Conservation (phyloP, 305 asterid species). For the Fraxinus latifolia region DNA sequence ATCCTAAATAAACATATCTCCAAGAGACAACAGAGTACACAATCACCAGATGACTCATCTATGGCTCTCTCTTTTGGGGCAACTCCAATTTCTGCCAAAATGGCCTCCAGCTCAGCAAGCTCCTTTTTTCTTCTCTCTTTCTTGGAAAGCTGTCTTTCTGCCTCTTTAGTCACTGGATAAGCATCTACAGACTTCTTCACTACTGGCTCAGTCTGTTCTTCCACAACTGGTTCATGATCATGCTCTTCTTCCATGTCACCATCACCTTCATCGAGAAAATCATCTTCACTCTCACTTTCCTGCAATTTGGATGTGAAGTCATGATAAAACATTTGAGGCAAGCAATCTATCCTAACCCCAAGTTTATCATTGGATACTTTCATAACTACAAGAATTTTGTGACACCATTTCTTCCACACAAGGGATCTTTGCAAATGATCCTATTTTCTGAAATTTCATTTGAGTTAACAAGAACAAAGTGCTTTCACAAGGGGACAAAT, state of each 20-base stretch:
- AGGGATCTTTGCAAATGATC: conserved; percentile 1
- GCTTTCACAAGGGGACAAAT: not conserved
- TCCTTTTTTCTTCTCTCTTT: conserved; percentile 46
- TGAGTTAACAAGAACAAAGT: not conserved
- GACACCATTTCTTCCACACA: not conserved
- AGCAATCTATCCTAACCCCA: not conserved
- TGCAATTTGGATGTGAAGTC: conserved; percentile 21
- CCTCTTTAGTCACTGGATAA: conserved; percentile 31
- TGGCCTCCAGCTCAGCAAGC: conserved; percentile 47
- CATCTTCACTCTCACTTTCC: conserved; percentile 59
- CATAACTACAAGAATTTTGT: not conserved
- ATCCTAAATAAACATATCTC: not conserved
- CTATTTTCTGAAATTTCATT: not conserved
- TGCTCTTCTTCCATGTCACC: conserved; percentile 30
- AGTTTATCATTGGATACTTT: not conserved
- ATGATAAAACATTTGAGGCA: not conserved
- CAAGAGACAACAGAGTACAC: not conserved
- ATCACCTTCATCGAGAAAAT: conserved; percentile 42
- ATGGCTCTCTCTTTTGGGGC: conserved; percentile 27
- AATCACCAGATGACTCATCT: conserved; percentile 30
- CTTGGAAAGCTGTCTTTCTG: conserved; percentile 47
- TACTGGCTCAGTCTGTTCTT: conserved; percentile 26
- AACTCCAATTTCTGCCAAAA: conserved; percentile 42
- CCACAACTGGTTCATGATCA: conserved; percentile 30
- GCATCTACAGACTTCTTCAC: conserved; percentile 30